Evolutionary conservation across 73 alveolate species (phyloP), one percentile per base, ranked within the genome.

Genomic region (Symbiodinium pilosum): DNA sequence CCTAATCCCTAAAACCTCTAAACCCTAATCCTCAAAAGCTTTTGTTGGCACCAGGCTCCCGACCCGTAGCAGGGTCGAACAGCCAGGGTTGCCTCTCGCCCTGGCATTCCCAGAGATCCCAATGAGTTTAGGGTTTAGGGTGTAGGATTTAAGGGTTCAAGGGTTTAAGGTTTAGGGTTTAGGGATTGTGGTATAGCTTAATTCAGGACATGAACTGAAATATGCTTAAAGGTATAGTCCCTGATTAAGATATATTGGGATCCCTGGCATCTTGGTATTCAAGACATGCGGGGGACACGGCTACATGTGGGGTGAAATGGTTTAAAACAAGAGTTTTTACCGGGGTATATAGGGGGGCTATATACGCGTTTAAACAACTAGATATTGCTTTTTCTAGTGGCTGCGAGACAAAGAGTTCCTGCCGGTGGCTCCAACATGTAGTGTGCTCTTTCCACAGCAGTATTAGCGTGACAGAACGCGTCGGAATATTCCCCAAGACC

Each of bases 11-110:
- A 21, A 0, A 81, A 6, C 36, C 26, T 34, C 34, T 39, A 32
- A 83, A 38, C 41, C 41, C 20, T 20, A 85, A 32, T 32, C 64
- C 81, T 36, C 8, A 36, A 43, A 83, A 20, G 68, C 51, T 11
- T 44, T 28, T 34, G 18, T 36, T 28, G 68, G 20, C 12, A 2
- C 44, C 0, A 32, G 24, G 24, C 43, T 32, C 9, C 40, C 32
- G 6, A 83, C 98, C 98, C 47, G 98, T 92, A 8, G 98, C 98
- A 0, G 98, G 98, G 59, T 92, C 98, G 44, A 92, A 92, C 83
- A 51, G 98, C 98, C 98, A 92, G 9, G 98, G 98, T 36, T 73
- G 92, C 43, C 98, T 42, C 84, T 92, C 98, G 54, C 95, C 95
- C 95, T 89, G 95, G 34, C 34, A 36, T 30, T 20, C 42, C 18